phyloP scores from a whole-genome alignment of 768 basidiomycete species.

The Galerina sulciceps region DNA sequence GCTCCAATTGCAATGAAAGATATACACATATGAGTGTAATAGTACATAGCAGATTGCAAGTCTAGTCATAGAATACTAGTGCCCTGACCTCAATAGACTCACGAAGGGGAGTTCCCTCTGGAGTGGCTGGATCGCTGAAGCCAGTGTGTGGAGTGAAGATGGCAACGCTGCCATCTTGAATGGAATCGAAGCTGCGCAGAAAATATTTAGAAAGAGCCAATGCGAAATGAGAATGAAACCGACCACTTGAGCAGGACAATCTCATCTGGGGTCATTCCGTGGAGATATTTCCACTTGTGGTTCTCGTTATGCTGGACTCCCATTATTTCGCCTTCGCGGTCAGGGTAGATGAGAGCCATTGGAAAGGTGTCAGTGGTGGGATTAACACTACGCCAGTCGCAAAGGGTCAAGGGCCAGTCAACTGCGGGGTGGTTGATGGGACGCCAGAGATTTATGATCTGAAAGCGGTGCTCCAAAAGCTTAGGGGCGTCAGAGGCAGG shows the following conservation, averaged over 20 bases:
- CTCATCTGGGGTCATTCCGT: slow-evolving; percentile 48
- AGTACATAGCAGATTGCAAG: neutral
- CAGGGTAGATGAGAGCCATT: slow-evolving; percentile 49
- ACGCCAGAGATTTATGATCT: slow-evolving; percentile 66
- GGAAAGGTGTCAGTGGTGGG: slow-evolving; percentile 43
- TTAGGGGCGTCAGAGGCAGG: slow-evolving; percentile 46
- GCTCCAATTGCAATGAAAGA: no score
- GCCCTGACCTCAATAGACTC: slow-evolving; percentile 68
- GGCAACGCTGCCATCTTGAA: slow-evolving; percentile 51
- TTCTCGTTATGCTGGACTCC: slow-evolving; percentile 47
- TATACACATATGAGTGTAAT: no score
- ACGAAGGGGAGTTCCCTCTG: slow-evolving; percentile 48
- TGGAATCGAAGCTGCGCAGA: slow-evolving; percentile 29
- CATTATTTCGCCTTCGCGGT: slow-evolving; percentile 55
- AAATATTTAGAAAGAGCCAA: neutral
- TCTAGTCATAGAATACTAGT: slow-evolving; percentile 64
- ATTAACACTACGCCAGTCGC: slow-evolving; percentile 53
- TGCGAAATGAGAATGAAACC: neutral
- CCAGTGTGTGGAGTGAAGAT: slow-evolving; percentile 67
- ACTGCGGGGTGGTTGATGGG: slow-evolving; percentile 51
- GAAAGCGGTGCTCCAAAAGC: slow-evolving; percentile 52
- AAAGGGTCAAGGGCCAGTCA: slow-evolving; percentile 56
- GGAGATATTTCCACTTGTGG: slow-evolving; percentile 55
- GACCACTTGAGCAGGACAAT: slow-evolving; percentile 35
- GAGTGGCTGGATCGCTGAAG: slow-evolving; percentile 59